Conservation (phyloP, 1,284 basidiomycete species). For the Psilocybe mexicana region DNA sequence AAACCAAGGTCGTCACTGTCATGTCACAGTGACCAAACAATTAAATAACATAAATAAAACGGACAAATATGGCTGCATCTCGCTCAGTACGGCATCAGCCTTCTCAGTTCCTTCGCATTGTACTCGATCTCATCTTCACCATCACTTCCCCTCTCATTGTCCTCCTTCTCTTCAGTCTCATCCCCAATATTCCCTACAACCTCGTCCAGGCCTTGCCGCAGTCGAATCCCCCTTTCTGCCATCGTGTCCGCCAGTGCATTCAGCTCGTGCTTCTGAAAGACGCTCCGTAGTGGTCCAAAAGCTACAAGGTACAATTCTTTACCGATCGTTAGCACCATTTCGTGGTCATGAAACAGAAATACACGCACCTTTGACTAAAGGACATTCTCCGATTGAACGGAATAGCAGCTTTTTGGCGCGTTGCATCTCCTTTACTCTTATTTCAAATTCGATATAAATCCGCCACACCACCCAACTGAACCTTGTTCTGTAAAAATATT, state of each 20-base stretch:
- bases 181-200: conserved; percentile 45
- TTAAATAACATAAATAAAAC: background rate
- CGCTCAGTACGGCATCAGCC: conserved; percentile 62
- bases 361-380: conserved; percentile 70
- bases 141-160: conserved; percentile 14
- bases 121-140: conserved; percentile 61
- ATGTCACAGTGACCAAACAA: conserved; percentile 9
- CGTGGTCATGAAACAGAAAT: conserved; percentile 10
- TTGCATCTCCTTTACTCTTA: conserved; percentile 56
- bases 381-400: conserved; percentile 81
- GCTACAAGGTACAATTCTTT: conserved; percentile 86
- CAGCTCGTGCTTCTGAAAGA: conserved; percentile 71
- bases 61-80: no score
- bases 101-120: conserved; percentile 56
- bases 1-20: conserved; percentile 15
- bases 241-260: conserved; percentile 73
- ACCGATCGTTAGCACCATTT: background rate
- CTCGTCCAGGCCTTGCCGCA: conserved; percentile 69
- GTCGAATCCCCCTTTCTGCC: conserved; percentile 79
- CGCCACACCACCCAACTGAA: conserved; percentile 76
- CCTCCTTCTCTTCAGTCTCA: conserved; percentile 33
- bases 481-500: conserved; percentile 53
- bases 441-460: conserved; percentile 83
- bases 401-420: conserved; percentile 80
- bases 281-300: conserved; percentile 71